phyloP scores from a whole-genome alignment of 1,284 basidiomycete genomes.

The Cryptococcus hybrid region DNA sequence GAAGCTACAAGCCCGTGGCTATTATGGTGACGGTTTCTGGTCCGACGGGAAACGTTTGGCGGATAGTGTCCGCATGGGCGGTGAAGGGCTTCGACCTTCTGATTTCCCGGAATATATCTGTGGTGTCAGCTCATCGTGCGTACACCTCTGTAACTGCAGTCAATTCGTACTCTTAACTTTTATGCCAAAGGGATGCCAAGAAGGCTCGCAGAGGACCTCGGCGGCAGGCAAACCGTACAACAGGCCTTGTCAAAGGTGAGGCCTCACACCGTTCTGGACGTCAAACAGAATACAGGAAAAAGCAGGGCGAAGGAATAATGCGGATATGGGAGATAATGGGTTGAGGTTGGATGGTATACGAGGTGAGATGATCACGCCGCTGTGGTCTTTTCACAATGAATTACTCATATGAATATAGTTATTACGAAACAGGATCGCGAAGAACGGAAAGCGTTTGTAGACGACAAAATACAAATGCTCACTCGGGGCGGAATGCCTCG shows the following conservation, averaged over 20 bases:
- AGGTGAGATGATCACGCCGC: constrained; percentile 19
- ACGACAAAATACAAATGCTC: constrained; percentile 15
- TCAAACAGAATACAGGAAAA: constrained; percentile 42
- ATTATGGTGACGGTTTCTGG: constrained; percentile 51
- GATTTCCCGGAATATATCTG: constrained; percentile 48
- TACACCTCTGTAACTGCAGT: neutral
- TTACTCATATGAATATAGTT: constrained; percentile 15
- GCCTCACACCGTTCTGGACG: constrained; percentile 41
- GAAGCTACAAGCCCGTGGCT: constrained; percentile 37
- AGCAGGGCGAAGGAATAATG: constrained; percentile 32
- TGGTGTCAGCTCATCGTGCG: constrained; percentile 40
- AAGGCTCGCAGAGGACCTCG: constrained; percentile 26
- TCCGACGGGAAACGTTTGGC: constrained; percentile 41
- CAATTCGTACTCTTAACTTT: neutral
- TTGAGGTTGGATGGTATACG: constrained; percentile 35
- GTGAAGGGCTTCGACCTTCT: constrained; percentile 30
- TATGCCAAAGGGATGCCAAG: constrained; percentile 28
- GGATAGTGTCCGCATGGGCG: constrained; percentile 41
- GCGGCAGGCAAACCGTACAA: constrained; percentile 22
- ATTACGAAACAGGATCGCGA: constrained; percentile 41
- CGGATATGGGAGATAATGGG: constrained; percentile 39
- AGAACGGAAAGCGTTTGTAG: constrained; percentile 26
- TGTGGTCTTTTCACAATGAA: neutral
- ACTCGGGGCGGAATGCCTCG: constrained; percentile 17
- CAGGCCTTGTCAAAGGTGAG: constrained; percentile 39